These are phyloP conservation scores for Aleurites moluccanus DNA, from an alignment of 441 rosid species.

Conservation along the genomic window DNA sequence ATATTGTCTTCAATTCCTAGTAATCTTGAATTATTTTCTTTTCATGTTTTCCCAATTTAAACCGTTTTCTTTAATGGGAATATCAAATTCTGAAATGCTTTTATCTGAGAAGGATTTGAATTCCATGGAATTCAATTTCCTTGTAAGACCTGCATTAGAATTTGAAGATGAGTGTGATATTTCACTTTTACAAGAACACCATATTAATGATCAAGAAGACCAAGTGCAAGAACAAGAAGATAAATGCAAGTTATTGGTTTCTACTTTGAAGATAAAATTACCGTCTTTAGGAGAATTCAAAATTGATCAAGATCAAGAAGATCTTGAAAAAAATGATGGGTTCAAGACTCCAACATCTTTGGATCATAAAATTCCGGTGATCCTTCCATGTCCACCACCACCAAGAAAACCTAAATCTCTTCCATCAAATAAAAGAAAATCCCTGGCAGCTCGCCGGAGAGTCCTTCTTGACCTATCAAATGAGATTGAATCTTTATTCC, in stretches of 20 bases:
- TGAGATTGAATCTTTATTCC: conserved; percentile 68
- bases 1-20: not conserved
- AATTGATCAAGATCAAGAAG: conserved; percentile 28
- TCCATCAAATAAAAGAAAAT: conserved; percentile 44
- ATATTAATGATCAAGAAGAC: conserved; percentile 4
- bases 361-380: conserved; percentile 35
- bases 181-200: conserved; percentile 14
- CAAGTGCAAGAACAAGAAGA: conserved; percentile 17
- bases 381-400: conserved; percentile 62
- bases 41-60: conserved; percentile 34
- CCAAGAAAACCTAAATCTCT: conserved; percentile 64
- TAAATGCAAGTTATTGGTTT: conserved; percentile 26
- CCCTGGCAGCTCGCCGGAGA: conserved; percentile 16
- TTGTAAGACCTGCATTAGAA: conserved; percentile 36
- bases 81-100: conserved; percentile 42
- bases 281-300: conserved; percentile 34
- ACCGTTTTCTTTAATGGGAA: conserved; percentile 30
- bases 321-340: conserved; percentile 37
- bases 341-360: conserved; percentile 73
- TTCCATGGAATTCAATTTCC: conserved; percentile 43
- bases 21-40: not conserved
- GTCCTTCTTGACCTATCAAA: conserved; percentile 59
- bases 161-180: conserved; percentile 27
- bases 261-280: conserved; percentile 35
- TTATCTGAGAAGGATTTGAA: conserved; percentile 44